Percentiles rank a stretch among this genome's conserved stretches.
phyloP scores from a whole-genome alignment of 768 basidiomycete species.

The Saitozyma podzolica region DNA sequence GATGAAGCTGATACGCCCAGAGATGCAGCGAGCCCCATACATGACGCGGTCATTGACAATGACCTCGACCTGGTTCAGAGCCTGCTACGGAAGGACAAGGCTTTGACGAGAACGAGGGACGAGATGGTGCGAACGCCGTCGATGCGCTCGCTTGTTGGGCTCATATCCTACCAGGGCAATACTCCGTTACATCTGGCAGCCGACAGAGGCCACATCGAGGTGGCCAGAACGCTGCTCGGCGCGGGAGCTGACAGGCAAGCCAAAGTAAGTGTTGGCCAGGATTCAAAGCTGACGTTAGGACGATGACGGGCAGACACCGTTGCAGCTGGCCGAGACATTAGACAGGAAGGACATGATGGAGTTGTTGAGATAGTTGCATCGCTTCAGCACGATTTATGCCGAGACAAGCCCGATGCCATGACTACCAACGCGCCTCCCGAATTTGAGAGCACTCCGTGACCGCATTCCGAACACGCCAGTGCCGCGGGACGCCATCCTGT shows the following conservation, averaged over 20 bases:
- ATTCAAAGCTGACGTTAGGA: constrained; percentile 57
- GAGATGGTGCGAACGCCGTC: too few species aligned
- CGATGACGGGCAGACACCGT: constrained; percentile 64
- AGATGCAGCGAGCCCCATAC: constrained; percentile 51
- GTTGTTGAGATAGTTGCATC: constrained; percentile 28
- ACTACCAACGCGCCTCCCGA: not conserved
- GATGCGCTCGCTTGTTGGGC: constrained; percentile 5
- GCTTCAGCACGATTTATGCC: not conserved
- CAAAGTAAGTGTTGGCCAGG: constrained; percentile 58
- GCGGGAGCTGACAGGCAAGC: constrained; percentile 66
- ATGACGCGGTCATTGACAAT: constrained; percentile 66
- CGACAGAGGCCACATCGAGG: constrained; percentile 69
- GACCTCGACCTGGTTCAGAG: constrained; percentile 57
- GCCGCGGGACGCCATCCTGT: constrained; percentile 50
- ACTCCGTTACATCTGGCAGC: constrained; percentile 82
- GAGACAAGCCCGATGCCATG: constrained; percentile 15
- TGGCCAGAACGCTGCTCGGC: constrained; percentile 63
- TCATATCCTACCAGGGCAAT: constrained; percentile 65
- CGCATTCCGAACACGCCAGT: constrained; percentile 6
- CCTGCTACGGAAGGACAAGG: constrained; percentile 37
- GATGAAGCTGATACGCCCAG: not conserved
- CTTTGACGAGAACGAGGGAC: constrained; percentile 44
- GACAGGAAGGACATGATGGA: constrained; percentile 62
- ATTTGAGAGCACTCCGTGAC: constrained; percentile 6
- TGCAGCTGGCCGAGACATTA: constrained; percentile 64